Conservation (phyloP, 768 basidiomycete species). For the Cystoderma amianthinum region DNA sequence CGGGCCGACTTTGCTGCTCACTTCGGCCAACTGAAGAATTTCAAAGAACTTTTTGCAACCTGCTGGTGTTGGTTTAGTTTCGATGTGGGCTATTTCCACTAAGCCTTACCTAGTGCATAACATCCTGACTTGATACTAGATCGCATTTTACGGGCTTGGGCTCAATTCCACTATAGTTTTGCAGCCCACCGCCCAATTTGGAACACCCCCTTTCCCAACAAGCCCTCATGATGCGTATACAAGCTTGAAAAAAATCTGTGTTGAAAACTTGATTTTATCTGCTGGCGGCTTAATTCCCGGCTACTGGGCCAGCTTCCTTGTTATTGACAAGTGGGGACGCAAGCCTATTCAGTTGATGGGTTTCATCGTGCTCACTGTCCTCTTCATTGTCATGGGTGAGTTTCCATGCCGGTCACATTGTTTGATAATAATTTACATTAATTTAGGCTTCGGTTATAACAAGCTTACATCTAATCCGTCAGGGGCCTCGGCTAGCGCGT, state of each 20-base stretch:
- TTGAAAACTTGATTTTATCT: constrained; percentile 74
- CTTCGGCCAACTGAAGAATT: constrained; percentile 72
- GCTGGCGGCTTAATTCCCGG: constrained; percentile 79
- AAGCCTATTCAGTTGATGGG: constrained; percentile 81
- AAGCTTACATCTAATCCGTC: constrained; percentile 37
- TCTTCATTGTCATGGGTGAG: constrained; percentile 68
- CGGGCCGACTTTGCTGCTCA: constrained; percentile 59
- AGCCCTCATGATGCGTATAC: constrained; percentile 40
- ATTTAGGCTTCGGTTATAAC: constrained; percentile 60
- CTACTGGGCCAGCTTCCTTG: constrained; percentile 57
- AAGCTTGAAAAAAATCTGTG: constrained; percentile 53
- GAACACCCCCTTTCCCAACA: constrained; percentile 30
- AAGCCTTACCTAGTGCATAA: too few relatives aligned
- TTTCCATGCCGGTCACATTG: constrained; percentile 1
- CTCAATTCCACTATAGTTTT: constrained; percentile 79
- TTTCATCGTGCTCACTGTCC: constrained; percentile 55
- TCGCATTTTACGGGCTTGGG: constrained; percentile 86
- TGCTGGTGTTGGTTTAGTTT: constrained; percentile 88
- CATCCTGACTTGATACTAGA: too few relatives aligned
- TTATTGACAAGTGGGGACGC: constrained; percentile 77
- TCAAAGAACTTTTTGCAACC: constrained; percentile 72
- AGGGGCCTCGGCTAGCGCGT: constrained; percentile 44
- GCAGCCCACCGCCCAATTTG: constrained; percentile 68
- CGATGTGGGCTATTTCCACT: constrained; percentile 58
- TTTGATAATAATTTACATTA: not conserved